Evolutionary conservation across 495 filamentous ascomycete genomes (phyloP), one percentile per base, ranked within the genome.

Genomic region (Jackrogersella multiformis): DNA sequence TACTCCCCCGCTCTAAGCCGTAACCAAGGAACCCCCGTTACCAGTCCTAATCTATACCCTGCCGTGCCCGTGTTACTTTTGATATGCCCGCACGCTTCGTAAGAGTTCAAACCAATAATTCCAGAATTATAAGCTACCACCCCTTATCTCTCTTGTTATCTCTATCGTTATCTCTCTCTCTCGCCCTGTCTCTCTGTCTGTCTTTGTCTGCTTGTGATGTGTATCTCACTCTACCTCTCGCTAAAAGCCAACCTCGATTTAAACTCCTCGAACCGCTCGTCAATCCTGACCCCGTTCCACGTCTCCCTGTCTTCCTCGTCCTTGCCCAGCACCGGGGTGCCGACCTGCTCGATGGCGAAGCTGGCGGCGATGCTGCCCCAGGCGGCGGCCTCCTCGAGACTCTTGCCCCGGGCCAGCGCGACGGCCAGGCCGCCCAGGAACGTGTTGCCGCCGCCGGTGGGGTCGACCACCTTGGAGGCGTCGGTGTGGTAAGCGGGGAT

Each of bases 391-490:
- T 89, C 83, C 32, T 88, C 84, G 15, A 94, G 74, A 49, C 75
- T 74, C 56, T 82, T 82, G 0, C 85, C 88, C 21, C 88, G 81
- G 12, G 89, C 87, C 62, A 97, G 76, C 1, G 89, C 92, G 20
- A 94, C 87, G 0, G 88, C 84, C n/a, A 97, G 72, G 4, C 86
- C 95, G 6, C 95, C 95, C 0, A 98, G 82, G 71, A 97, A 99
- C 0, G 90, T 88, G 75, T 99, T 99, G 0, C 95, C 95, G 18
- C 94, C 95, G n/a, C 95, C 95, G 0, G 95, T 99, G 0, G 94
- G 94, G 76, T 99, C 95, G 13, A 96, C 79, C 6, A 98, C 92
- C 52, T 82, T 84, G 26, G 45, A 48, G 2, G 83, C 80, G 8
- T 78, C 76, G 0, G 76, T 49, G 55, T 85, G 82, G 64, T 82